phyloP scores from a whole-genome alignment of 805 yeast genomes.

The Wickerhamiella australiensis region DNA sequence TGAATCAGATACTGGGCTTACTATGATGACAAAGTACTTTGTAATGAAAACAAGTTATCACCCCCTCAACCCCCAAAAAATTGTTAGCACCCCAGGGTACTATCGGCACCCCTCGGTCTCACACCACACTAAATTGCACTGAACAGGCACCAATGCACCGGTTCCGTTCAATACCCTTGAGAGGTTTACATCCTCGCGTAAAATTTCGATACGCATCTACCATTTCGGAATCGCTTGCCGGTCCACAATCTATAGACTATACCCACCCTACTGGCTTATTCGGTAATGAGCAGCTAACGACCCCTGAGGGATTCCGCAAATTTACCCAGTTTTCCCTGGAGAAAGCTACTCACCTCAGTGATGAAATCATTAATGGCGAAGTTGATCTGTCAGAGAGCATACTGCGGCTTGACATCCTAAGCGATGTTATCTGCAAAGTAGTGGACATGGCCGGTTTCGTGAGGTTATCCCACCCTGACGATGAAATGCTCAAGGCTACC shows the following conservation, averaged over 20 bases:
- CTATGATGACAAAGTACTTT: not conserved
- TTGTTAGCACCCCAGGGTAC: too few relatives aligned
- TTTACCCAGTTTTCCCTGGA: slow-evolving; percentile 56
- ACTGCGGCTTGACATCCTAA: slow-evolving; percentile 61
- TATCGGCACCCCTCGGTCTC: not conserved
- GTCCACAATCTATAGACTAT: slow-evolving; percentile 3
- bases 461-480: slow-evolving; percentile 74
- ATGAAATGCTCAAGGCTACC: slow-evolving; percentile 60
- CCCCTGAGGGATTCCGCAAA: slow-evolving; percentile 56
- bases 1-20: too few relatives aligned
- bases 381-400: slow-evolving; percentile 36
- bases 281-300: slow-evolving; percentile 52
- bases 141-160: not conserved
- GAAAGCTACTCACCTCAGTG: slow-evolving; percentile 51
- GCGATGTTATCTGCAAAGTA: slow-evolving; percentile 82
- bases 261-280: slow-evolving; percentile 47
- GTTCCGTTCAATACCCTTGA: not conserved
- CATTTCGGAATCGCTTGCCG: not conserved
- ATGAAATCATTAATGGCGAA: slow-evolving; percentile 42
- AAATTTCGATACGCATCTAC: not conserved
- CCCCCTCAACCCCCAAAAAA: not conserved
- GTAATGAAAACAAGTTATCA: too few relatives aligned
- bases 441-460: slow-evolving; percentile 90
- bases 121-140: not conserved
- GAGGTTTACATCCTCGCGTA: not conserved